Evolutionary conservation across 306 rosid species (phyloP).

Genomic region (Hylodesmum podocarpum): DNA sequence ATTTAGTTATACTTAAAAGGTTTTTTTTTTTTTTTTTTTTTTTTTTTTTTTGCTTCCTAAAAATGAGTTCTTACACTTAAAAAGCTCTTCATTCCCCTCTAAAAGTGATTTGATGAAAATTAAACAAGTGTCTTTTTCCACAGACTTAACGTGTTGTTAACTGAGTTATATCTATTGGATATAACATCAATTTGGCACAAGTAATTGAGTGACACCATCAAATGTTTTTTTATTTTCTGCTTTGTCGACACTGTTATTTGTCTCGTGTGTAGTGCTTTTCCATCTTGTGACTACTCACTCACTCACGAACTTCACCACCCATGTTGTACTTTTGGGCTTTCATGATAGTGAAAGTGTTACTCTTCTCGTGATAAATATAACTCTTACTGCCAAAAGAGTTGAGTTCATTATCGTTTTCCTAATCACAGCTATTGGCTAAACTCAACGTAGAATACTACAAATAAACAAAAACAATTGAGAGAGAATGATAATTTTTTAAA

Average conservation of each 20-base stretch:
- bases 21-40: too few species aligned
- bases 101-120: too few species aligned
- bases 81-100: too few species aligned
- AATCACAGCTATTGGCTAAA: neutral
- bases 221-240: neutral
- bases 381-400: neutral
- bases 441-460: neutral
- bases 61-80: too few species aligned
- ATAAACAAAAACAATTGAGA: neutral
- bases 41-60: too few species aligned
- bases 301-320: conserved; percentile 21
- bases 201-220: neutral
- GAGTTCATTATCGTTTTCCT: neutral
- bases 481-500: neutral
- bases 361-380: conserved; percentile 26
- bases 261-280: conserved; percentile 30
- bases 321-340: conserved; percentile 19
- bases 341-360: neutral
- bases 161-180: too few species aligned
- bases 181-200: neutral
- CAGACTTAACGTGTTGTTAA: too few species aligned
- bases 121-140: too few species aligned
- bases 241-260: conserved; percentile 24
- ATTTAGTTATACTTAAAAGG: too few species aligned
- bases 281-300: conserved; percentile 39